A percentile compares a stretch with the other conserved stretches of the same genome.
Conservation (phyloP, 495 filamentous ascomycete genomes). For the Letharia lupina region DNA sequence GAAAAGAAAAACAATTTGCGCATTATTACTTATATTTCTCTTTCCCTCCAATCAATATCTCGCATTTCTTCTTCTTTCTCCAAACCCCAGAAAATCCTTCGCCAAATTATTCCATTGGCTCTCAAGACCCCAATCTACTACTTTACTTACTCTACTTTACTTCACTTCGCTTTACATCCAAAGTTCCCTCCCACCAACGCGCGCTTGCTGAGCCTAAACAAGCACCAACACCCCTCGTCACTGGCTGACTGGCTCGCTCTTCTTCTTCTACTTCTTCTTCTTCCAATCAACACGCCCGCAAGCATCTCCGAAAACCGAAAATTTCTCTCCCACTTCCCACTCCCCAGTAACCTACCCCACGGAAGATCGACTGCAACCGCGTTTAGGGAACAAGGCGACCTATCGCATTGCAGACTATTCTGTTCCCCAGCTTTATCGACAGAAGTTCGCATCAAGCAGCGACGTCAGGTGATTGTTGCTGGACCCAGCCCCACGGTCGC, state of each 20-base stretch:
- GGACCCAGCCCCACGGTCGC: conserved; percentile 18
- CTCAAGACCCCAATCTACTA: background rate
- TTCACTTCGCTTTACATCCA: background rate
- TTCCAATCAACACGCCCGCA: conserved; percentile 24
- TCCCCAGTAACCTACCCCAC: conserved; percentile 7
- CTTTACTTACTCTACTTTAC: background rate
- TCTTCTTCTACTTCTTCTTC: background rate
- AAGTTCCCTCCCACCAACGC: background rate
- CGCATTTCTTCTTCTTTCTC: background rate
- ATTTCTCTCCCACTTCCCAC: background rate
- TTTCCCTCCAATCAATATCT: conserved; percentile 16
- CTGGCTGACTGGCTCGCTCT: conserved; percentile 24
- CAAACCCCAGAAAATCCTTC: background rate
- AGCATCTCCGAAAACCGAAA: conserved; percentile 11
- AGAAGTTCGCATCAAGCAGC: conserved; percentile 15
- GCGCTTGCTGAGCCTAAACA: background rate
- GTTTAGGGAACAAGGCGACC: conserved; percentile 10
- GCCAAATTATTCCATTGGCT: conserved; percentile 1
- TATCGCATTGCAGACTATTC: conserved; percentile 14
- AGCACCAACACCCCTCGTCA: conserved; percentile 10
- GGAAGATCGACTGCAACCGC: conserved; percentile 22
- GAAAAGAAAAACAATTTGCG: background rate
- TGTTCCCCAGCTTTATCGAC: conserved; percentile 3
- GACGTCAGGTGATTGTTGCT: conserved; percentile 17
- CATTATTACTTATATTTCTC: conserved; percentile 11